Conservation (phyloP, 2,329 filamentous ascomycete genomes). For the Nigrospora osmanthi region DNA sequence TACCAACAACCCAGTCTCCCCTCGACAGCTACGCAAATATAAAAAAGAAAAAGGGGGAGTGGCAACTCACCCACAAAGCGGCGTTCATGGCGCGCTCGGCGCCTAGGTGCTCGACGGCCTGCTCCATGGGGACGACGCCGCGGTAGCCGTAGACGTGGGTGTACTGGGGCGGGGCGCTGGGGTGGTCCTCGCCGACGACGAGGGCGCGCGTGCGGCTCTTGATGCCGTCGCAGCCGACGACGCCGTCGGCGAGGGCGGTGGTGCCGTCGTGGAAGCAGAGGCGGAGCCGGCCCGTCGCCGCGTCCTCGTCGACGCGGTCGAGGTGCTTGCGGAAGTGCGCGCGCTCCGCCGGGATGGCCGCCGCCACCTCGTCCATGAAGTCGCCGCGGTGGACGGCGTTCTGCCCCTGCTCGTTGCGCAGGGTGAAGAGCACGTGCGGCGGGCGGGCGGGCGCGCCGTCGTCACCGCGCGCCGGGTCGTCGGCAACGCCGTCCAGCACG, state of each 20-base stretch:
- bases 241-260: conserved; percentile 17
- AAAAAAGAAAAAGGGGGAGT: too few relatives aligned
- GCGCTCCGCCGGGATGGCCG: conserved; percentile 10
- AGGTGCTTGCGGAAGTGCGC: conserved; percentile 19
- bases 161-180: conserved; percentile 31
- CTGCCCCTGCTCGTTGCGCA: background rate
- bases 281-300: conserved; percentile 4
- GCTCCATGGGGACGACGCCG: conserved; percentile 32
- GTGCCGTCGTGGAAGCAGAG: conserved; percentile 17
- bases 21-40: too few relatives aligned
- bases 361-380: conserved; percentile 17
- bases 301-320: conserved; percentile 18
- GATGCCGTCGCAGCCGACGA: conserved; percentile 55
- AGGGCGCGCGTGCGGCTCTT: conserved; percentile 44
- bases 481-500: conserved; percentile 3
- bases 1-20: too few relatives aligned
- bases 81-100: conserved; percentile 12
- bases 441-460: too few relatives aligned
- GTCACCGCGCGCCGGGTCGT: background rate
- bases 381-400: conserved; percentile 12
- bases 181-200: conserved; percentile 31
- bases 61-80: conserved; percentile 13
- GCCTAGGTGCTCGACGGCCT: conserved; percentile 40
- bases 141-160: conserved; percentile 51
- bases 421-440: background rate